Conservation (phyloP, 306 rosid genomes). For the Prunus mongolica region DNA sequence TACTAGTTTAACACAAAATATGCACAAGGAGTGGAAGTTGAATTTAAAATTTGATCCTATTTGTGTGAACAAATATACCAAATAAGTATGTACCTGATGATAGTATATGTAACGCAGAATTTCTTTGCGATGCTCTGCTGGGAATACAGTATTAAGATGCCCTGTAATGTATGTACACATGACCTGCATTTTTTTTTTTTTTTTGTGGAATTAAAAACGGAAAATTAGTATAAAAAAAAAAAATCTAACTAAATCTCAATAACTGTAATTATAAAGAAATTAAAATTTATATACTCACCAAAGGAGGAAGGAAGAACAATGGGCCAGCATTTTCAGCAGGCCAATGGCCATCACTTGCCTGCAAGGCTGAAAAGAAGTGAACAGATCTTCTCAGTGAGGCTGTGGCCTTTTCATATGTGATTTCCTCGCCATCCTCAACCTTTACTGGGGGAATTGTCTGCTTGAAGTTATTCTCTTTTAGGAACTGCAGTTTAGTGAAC, state of each 20-base stretch:
- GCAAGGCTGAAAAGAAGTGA: constrained; percentile 45
- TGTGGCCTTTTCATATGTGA: constrained; percentile 31
- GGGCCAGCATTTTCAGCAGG: constrained; percentile 75
- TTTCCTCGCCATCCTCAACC: constrained; percentile 50
- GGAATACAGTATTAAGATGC: constrained; percentile 44
- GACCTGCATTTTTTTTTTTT: constrained; percentile 29
- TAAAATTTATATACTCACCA: constrained; percentile 32
- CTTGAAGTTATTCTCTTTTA: constrained; percentile 51
- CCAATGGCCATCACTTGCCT: constrained; percentile 78
- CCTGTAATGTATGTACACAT: constrained; percentile 58
- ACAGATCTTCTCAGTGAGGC: constrained; percentile 36
- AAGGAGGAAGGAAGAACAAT: constrained; percentile 64
- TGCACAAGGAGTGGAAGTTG: neutral
- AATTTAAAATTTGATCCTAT: neutral
- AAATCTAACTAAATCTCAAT: neutral
- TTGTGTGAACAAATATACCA: neutral
- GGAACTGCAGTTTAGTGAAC: constrained; percentile 25
- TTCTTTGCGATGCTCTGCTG: constrained; percentile 46
- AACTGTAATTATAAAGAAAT: neutral
- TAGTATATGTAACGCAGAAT: constrained; percentile 64
- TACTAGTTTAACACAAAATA: too few relatives aligned
- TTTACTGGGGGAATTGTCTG: constrained; percentile 43
- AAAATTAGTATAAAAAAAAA: neutral
- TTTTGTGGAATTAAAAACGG: neutral
- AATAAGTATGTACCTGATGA: constrained; percentile 45